Conservation (phyloP, 176 grass and related monocot genomes). For the Oryza coarctata region DNA sequence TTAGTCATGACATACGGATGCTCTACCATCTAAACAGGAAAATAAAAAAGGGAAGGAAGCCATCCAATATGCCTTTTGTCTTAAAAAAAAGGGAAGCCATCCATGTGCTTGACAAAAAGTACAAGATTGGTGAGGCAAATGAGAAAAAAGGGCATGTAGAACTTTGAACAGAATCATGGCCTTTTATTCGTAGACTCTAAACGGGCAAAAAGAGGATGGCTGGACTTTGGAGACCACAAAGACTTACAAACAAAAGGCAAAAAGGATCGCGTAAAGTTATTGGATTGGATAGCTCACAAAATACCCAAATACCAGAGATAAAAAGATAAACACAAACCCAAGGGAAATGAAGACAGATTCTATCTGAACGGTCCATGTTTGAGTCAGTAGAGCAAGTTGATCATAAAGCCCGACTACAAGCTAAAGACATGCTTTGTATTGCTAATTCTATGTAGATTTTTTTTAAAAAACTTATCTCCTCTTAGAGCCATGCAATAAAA, state of each 20-base stretch:
- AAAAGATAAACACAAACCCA: neutral
- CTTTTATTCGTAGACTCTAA: conserved; percentile 22
- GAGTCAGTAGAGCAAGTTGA: neutral
- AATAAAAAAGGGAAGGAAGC: neutral
- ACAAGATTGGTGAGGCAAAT: conserved; percentile 31
- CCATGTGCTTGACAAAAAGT: conserved; percentile 41
- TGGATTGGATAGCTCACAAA: neutral
- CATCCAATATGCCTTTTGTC: too few species aligned
- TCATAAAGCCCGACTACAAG: neutral
- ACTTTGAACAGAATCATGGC: conserved; percentile 34
- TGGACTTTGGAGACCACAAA: conserved; percentile 23
- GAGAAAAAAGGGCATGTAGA: neutral
- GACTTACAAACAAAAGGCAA: neutral
- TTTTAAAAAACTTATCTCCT: too few species aligned
- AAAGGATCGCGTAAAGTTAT: conserved; percentile 13
- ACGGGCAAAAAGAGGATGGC: neutral
- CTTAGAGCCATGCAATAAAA: too few species aligned
- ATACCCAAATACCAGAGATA: neutral
- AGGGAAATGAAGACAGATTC: neutral
- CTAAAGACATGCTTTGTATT: neutral
- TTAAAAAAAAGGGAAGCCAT: neutral
- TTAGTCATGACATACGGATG: conserved; percentile 37
- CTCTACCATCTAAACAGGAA: conserved; percentile 21
- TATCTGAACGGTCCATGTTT: neutral
- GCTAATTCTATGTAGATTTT: too few species aligned